A percentile compares a stretch with the other conserved stretches of the same genome.
These are phyloP conservation scores for Helotiales sp. DNA, from an alignment of 2,329 filamentous ascomycete genomes.

Conservation along the genomic window DNA sequence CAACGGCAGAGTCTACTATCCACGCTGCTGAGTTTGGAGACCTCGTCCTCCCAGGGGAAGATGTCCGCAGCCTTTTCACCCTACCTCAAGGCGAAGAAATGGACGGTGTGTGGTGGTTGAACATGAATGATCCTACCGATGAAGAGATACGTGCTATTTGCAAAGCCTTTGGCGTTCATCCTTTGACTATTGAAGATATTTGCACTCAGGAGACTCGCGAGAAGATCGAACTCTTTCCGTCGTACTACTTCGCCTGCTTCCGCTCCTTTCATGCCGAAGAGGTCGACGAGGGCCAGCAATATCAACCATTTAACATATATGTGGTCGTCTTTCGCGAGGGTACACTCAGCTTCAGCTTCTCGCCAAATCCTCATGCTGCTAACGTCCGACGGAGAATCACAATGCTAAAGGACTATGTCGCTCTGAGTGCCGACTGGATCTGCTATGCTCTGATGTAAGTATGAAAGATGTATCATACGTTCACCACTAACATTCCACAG, in stretches of 20 bases:
- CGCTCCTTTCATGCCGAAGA: slow-evolving; percentile 82
- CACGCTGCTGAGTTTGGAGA: slow-evolving; percentile 88
- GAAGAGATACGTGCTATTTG: slow-evolving; percentile 87
- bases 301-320: slow-evolving; percentile 95
- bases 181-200: slow-evolving; percentile 94
- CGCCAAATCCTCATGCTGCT: slow-evolving; percentile 79
- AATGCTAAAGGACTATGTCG: slow-evolving; percentile 90
- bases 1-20: slow-evolving; percentile 89
- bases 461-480: background rate
- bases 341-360: slow-evolving; percentile 91
- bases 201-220: slow-evolving; percentile 92
- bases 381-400: slow-evolving; percentile 91
- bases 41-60: slow-evolving; percentile 84
- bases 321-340: slow-evolving; percentile 96
- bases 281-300: slow-evolving; percentile 77
- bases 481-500: slow-evolving; percentile 40
- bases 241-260: slow-evolving; percentile 98
- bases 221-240: slow-evolving; percentile 96
- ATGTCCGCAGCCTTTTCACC: slow-evolving; percentile 82
- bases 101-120: slow-evolving; percentile 96
- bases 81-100: slow-evolving; percentile 62
- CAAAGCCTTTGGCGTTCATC: slow-evolving; percentile 93
- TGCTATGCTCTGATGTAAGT: slow-evolving; percentile 95
- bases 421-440: slow-evolving; percentile 95
- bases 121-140: slow-evolving; percentile 85